Evolutionary conservation across 441 rosid species (phyloP), one percentile per base, ranked within the genome.

Genomic region (Brassica hybrid): DNA sequence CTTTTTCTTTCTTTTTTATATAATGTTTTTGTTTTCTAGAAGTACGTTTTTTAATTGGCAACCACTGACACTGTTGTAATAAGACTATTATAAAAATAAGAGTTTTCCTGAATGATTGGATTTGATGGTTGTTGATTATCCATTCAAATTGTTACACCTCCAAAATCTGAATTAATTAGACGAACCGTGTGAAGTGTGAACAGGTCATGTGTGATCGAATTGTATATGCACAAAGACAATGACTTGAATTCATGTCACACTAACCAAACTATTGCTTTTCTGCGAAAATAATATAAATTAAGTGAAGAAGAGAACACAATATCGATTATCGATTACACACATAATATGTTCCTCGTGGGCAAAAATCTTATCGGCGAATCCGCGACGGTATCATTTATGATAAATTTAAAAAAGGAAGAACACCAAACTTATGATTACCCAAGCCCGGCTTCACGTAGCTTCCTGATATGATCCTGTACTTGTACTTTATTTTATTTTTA

Each of bases 301-400:
- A 18, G 7, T 12, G 48, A 18, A 69, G 64, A 57, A 57, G 34
- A 57, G 62, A 57, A 12, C n/a, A 18, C 57, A 34, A 58, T 5
- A 12, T 36, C 7, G 43, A 58, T 18, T 30, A 45, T 18, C 0
- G 45, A n/a, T n/a, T n/a, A n/a, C n/a, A 38, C 21, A 76, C 48
- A 75, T 14, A 65, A 72, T 66, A 77, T 72, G 76, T 66, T 48
- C 56, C 48, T 72, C 81, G 69, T 58, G 76, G 68, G 59, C 56
- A 77, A n/a, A n/a, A n/a, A n/a, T n/a, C n/a, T n/a, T n/a, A n/a
- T n/a, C n/a, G n/a, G n/a, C n/a, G n/a, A n/a, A n/a, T n/a, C n/a
- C n/a, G n/a, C n/a, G n/a, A n/a, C n/a, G n/a, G n/a, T n/a, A n/a
- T n/a, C n/a, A n/a, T n/a, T n/a, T n/a, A n/a, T n/a, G 27, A 52